These are phyloP conservation scores for Kuraishia floccosa DNA, from an alignment of 805 yeast genomes.

Conservation along the genomic window DNA sequence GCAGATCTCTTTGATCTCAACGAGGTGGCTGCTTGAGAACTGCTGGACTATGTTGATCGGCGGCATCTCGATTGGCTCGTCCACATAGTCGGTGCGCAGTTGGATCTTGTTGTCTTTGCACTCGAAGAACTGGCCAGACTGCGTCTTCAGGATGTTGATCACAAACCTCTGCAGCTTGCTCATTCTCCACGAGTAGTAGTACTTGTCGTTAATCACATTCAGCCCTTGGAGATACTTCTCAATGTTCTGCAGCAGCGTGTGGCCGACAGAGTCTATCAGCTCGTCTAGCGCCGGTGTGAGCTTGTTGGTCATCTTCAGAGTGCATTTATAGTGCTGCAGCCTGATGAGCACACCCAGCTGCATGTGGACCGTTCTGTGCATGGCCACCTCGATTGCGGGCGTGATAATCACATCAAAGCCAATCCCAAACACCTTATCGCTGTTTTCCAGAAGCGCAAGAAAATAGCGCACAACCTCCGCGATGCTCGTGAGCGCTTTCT, in stretches of 20 bases:
- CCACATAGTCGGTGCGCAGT: not conserved
- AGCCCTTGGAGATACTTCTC: slow-evolving; percentile 25
- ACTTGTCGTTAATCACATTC: slow-evolving; percentile 39
- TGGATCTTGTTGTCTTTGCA: not conserved
- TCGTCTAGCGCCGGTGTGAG: slow-evolving; percentile 6
- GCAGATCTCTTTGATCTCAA: no score
- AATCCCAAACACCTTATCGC: slow-evolving; percentile 15
- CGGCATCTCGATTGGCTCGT: not conserved
- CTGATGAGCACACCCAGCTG: slow-evolving; percentile 17
- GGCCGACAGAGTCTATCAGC: slow-evolving; percentile 18
- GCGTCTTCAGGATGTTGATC: no score
- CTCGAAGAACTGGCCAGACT: not conserved
- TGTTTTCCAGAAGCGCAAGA: slow-evolving; percentile 19
- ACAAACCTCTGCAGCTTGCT: slow-evolving; percentile 42
- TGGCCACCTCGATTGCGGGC: slow-evolving; percentile 21
- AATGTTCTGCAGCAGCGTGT: slow-evolving; percentile 28
- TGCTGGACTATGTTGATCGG: no score
- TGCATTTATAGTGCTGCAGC: slow-evolving; percentile 13
- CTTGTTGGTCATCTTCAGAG: slow-evolving; percentile 2
- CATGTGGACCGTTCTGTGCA: slow-evolving; percentile 25
- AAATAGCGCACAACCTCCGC: slow-evolving; percentile 24
- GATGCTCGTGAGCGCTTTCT: slow-evolving; percentile 18
- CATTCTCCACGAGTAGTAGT: slow-evolving; percentile 61
- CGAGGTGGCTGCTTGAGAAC: no score
- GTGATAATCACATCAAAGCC: slow-evolving; percentile 27